Base-by-base conservation (phyloP, 768 basidiomycete genomes). In the Lactarius psammicola region DNA sequence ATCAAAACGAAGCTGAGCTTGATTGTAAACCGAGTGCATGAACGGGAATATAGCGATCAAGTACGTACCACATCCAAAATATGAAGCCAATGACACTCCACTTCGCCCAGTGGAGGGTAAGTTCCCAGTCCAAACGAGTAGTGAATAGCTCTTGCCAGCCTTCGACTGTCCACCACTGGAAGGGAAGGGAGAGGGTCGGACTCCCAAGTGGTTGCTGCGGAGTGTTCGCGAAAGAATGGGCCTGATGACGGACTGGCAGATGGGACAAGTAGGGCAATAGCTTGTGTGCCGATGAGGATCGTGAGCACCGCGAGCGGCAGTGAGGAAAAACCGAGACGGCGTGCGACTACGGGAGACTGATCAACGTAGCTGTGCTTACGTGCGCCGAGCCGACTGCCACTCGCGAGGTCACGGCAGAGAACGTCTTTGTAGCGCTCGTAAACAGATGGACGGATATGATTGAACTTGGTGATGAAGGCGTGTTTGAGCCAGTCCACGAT, bases 391-490 rank as follows among this genome's bases (percentile, higher is more conserved):
- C 90, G 80, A 67, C 87, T 89, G 58, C 85, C 89, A 67, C 89
- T 89, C 7, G 95, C 84, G 18, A 99, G 82, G 74, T 99, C 97
- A 44, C 91, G 89, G 73, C 95, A 98, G 1, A 99, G 82, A 0
- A 99, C 94, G 71, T 99, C 97, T 3, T 89, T 92, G 75, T 94
- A 99, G 18, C 96, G 85, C 68, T 94, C 94, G 70, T 98, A 99
- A 2, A 98, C 94, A 0, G 89, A 90, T 0, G 95, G 94, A 0
- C 95, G 87, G 56, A 99, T 95, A 72, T 98, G 96, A 71, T 99
- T 99, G 80, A 98, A 98, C 76, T 99, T 99, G 59, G 95, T 96
- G 72, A 99, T 98, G 78, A 98, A 99, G 11, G 95, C 96, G 72
- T 99, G 97, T 75, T 99, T 99, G 59, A 98, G 81, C 96, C 96